These are phyloP conservation scores for Alternaria arbusti DNA, from an alignment of 2,329 filamentous ascomycete species.

Conservation along the genomic window DNA sequence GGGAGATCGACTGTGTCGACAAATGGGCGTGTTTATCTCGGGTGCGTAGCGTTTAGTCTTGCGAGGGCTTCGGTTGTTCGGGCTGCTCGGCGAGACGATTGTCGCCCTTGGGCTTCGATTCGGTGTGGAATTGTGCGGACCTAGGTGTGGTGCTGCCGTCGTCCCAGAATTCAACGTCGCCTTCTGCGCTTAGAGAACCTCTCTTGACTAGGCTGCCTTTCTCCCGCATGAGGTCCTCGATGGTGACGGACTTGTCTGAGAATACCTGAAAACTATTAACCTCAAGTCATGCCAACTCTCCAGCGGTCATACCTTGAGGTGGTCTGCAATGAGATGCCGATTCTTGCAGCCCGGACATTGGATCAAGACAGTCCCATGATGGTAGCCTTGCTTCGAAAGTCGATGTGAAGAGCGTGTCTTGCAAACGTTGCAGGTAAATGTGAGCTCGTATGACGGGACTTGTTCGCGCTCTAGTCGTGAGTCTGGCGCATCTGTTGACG, in stretches of 20 bases:
- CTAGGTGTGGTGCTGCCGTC: conserved; percentile 61
- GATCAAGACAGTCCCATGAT: conserved; percentile 86
- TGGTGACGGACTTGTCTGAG: conserved; percentile 70
- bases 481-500: conserved; percentile 38
- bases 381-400: conserved; percentile 93
- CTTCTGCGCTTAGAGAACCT: conserved; percentile 74
- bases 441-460: conserved; percentile 79
- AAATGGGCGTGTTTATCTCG: neutral
- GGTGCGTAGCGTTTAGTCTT: conserved; percentile 9
- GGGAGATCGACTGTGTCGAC: neutral
- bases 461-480: conserved; percentile 48
- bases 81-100: conserved; percentile 30
- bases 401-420: conserved; percentile 78
- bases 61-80: conserved; percentile 12
- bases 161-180: conserved; percentile 93
- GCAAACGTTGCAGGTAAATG: conserved; percentile 93
- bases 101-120: conserved; percentile 33
- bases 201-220: conserved; percentile 77
- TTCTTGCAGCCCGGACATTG: conserved; percentile 86
- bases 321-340: conserved; percentile 89
- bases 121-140: conserved; percentile 43
- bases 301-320: conserved; percentile 65
- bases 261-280: conserved; percentile 64
- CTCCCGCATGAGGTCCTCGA: conserved; percentile 79
- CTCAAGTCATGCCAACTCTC: neutral